phyloP scores from a whole-genome alignment of 148 eudicot species.

The Vaccinium corymbosum region DNA sequence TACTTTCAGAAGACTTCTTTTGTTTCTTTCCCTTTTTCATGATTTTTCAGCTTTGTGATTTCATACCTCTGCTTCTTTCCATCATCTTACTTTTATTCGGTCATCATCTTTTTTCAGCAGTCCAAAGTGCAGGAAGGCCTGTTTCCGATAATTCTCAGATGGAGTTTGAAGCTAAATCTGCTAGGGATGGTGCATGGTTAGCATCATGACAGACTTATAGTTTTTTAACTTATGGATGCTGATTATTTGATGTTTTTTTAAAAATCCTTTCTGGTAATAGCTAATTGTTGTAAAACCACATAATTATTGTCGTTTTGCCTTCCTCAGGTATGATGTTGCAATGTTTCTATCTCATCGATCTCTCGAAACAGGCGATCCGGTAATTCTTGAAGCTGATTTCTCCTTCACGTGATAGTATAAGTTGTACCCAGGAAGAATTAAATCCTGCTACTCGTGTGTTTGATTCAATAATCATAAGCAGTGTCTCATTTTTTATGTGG shows the following conservation, averaged over 20 bases:
- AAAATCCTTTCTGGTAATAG: not conserved
- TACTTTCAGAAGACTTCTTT: not conserved
- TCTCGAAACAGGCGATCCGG: constrained; percentile 73
- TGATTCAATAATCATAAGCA: not conserved
- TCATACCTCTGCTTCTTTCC: not conserved
- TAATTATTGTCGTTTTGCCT: constrained; percentile 9
- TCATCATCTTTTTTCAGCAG: constrained; percentile 20
- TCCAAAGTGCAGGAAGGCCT: constrained; percentile 42
- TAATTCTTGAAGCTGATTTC: constrained; percentile 29
- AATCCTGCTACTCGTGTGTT: not conserved
- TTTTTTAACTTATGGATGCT: constrained; percentile 6
- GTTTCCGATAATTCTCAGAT: constrained; percentile 57
- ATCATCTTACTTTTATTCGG: constrained; percentile 3
- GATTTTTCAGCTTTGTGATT: not conserved
- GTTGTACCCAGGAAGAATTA: not conserved
- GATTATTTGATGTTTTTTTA: not conserved
- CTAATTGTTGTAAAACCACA: constrained; percentile 11
- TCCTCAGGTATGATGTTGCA: constrained; percentile 85
- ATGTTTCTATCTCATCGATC: constrained; percentile 68
- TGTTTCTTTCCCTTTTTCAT: not conserved
- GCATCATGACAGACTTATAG: constrained; percentile 9
- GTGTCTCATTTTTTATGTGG: not conserved
- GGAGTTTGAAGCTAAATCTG: constrained; percentile 99
- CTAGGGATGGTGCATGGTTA: constrained; percentile 99
- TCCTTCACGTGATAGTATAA: not conserved